A percentile compares a stretch with the other conserved stretches of the same genome.
phyloP scores from a whole-genome alignment of 202 grass and related monocot species.

The Carex sylvatica region DNA sequence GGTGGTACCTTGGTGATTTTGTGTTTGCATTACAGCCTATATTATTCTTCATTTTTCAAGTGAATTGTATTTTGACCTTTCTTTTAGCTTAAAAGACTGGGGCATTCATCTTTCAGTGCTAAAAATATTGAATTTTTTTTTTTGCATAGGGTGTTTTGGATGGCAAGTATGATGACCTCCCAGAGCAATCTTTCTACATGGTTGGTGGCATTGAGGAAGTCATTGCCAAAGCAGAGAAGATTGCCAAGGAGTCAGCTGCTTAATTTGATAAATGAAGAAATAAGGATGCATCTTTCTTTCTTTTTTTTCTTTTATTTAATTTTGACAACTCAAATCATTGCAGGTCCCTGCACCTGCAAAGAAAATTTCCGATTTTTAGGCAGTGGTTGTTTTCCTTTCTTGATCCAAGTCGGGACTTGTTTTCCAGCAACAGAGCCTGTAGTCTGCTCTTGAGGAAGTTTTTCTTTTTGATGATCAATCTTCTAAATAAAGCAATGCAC shows the following conservation, averaged over 20 bases:
- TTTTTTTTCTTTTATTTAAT: constrained; percentile 36
- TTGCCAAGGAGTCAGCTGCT: constrained; percentile 70
- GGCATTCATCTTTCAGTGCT: not conserved
- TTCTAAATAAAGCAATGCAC: constrained; percentile 26
- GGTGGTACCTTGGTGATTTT: too few species aligned
- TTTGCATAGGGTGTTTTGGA: constrained; percentile 67
- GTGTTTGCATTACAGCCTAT: too few species aligned
- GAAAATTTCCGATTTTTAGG: constrained; percentile 25
- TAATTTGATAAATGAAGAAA: constrained; percentile 49
- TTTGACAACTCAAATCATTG: constrained; percentile 30
- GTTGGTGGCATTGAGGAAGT: constrained; percentile 93
- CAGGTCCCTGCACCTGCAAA: constrained; percentile 15
- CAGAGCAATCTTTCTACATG: constrained; percentile 93
- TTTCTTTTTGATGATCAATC: constrained; percentile 25
- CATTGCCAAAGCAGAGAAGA: constrained; percentile 90
- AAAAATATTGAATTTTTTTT: constrained; percentile 20
- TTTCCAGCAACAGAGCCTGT: constrained; percentile 23
- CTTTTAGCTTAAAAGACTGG: too few species aligned
- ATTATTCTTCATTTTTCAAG: too few species aligned
- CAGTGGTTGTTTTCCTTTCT: constrained; percentile 14
- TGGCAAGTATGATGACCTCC: constrained; percentile 82
- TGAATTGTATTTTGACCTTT: too few species aligned
- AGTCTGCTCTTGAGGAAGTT: constrained; percentile 25
- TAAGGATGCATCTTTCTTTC: constrained; percentile 35
- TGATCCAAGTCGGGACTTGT: constrained; percentile 11